Evolutionary conservation across 169 alveolate genomes (phyloP).

Genomic region (Plasmodium gonderi): DNA sequence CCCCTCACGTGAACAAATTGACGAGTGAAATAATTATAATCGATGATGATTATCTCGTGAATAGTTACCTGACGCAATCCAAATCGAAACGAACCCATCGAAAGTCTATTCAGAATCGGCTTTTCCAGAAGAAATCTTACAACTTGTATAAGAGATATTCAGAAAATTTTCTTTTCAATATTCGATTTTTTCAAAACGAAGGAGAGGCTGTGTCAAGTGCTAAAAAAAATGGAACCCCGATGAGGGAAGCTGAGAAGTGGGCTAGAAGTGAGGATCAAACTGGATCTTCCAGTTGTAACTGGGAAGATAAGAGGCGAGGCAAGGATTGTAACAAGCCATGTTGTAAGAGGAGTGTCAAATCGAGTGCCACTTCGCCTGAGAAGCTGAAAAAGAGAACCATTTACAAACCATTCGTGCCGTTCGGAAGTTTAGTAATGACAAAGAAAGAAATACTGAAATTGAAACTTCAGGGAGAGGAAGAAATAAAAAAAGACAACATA

Average conservation of each 20-base stretch:
- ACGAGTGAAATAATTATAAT: slow-evolving; percentile 55
- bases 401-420: slow-evolving; percentile 65
- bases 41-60: slow-evolving; percentile 21
- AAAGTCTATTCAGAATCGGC: background rate
- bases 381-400: background rate
- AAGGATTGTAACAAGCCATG: too few relatives aligned
- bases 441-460: slow-evolving; percentile 19
- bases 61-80: background rate
- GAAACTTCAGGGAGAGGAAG: background rate
- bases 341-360: background rate
- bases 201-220: too few relatives aligned
- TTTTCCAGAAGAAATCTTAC: slow-evolving; percentile 25
- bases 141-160: slow-evolving; percentile 57
- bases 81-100: background rate
- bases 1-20: slow-evolving; percentile 34
- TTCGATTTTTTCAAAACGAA: background rate
- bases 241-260: background rate
- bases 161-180: slow-evolving; percentile 35
- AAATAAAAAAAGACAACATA: slow-evolving; percentile 27
- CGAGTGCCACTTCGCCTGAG: background rate
- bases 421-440: slow-evolving; percentile 66
- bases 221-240: too few relatives aligned
- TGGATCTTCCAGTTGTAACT: too few relatives aligned
- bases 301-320: background rate
- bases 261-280: too few relatives aligned